Percentiles rank a stretch among this genome's conserved stretches.
phyloP scores from a whole-genome alignment of 768 basidiomycete genomes.

The Tephrocybe sp. region DNA sequence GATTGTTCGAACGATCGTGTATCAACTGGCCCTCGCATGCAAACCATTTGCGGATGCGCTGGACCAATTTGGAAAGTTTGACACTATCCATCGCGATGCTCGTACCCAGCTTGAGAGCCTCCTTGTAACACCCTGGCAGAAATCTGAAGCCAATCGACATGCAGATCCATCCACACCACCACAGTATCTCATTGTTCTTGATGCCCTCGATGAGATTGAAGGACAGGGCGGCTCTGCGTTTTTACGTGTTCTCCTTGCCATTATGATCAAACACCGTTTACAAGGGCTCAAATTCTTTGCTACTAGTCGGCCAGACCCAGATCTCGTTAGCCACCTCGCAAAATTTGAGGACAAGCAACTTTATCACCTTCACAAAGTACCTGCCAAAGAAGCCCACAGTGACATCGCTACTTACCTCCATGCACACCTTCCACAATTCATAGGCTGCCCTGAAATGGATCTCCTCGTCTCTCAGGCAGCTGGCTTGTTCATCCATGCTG shows the following conservation, averaged over 20 bases:
- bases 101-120: not conserved
- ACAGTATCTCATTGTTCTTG: constrained; percentile 6
- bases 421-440: not conserved
- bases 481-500: constrained; percentile 28
- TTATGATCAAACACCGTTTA: not conserved
- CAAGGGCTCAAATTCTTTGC: not conserved
- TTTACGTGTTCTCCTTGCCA: not conserved
- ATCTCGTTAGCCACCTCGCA: not conserved
- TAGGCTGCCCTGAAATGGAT: not conserved
- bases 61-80: not conserved
- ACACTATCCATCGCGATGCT: not conserved
- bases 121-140: not conserved
- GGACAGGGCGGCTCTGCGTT: not conserved
- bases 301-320: not conserved
- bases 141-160: not conserved
- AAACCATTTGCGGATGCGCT: not conserved
- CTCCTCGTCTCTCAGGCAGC: constrained; percentile 14
- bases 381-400: not conserved
- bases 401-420: not conserved
- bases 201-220: constrained; percentile 10
- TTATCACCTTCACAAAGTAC: not conserved
- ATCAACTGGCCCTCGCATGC: constrained; percentile 3
- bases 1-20: constrained; percentile 20
- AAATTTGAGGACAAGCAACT: not conserved
- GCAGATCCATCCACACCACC: not conserved